Percentiles rank a stretch among this genome's conserved stretches.
Conservation (phyloP, 2,329 filamentous ascomycete species). For the Byssothecium circinans region DNA sequence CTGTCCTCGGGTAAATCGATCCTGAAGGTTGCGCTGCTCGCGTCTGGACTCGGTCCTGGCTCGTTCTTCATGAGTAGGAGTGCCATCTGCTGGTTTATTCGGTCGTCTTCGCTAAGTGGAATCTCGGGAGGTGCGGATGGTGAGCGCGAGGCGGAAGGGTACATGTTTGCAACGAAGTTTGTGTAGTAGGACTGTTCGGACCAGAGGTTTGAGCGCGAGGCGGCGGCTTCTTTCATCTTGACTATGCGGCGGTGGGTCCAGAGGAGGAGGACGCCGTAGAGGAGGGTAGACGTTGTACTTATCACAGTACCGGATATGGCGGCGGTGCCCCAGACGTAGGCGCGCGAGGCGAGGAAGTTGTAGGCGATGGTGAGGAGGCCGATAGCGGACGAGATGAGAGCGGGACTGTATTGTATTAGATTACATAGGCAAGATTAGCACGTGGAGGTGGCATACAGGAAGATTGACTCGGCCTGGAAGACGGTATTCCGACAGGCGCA, state of each 20-base stretch:
- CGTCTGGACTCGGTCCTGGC: constrained; percentile 33
- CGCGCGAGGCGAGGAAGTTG: constrained; percentile 47
- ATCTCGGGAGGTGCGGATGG: constrained; percentile 26
- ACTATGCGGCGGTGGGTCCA: constrained; percentile 47
- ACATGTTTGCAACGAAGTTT: constrained; percentile 53
- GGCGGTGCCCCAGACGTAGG: constrained; percentile 48
- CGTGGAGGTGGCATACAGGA: constrained; percentile 38
- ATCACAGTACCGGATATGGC: constrained; percentile 49
- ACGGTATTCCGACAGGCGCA: constrained; percentile 50
- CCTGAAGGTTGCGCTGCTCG: constrained; percentile 46
- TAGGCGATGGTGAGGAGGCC: constrained; percentile 54
- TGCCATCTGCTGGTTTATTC: constrained; percentile 55
- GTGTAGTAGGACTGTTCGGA: constrained; percentile 46
- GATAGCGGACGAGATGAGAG: constrained; percentile 48
- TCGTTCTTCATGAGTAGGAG: constrained; percentile 47
- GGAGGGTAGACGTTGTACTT: constrained; percentile 41
- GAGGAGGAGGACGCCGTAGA: constrained; percentile 48
- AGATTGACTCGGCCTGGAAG: constrained; percentile 53
- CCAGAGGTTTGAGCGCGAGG: constrained; percentile 30
- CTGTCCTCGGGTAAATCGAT: constrained; percentile 44
- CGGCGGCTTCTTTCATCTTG: constrained; percentile 27
- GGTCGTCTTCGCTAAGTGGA: constrained; percentile 50
- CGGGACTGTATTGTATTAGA: constrained; percentile 34
- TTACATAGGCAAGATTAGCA: background rate
- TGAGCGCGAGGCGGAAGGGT: constrained; percentile 40